Evolutionary conservation across 257 asterid genomes (phyloP).

Genomic region (Lycium barbarum): DNA sequence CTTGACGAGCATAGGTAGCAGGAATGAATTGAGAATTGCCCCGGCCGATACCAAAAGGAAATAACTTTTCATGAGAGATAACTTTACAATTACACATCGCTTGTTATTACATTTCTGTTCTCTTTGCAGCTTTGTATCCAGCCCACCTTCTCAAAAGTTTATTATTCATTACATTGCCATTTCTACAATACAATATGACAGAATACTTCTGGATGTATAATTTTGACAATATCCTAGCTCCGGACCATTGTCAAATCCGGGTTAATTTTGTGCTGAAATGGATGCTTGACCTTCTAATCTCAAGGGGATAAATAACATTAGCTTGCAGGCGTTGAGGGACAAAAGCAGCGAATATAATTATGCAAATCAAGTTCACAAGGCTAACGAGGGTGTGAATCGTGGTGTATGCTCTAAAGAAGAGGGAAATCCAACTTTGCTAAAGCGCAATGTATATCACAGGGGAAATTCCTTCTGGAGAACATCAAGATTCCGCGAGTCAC

Average conservation of each 20-base stretch:
- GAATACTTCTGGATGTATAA: background rate
- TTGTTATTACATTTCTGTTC: background rate
- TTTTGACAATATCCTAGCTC: background rate
- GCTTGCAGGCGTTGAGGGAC: constrained; percentile 15
- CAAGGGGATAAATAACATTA: constrained; percentile 7
- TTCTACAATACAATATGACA: constrained; percentile 8
- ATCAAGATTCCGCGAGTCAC: constrained; percentile 91
- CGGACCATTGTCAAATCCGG: background rate
- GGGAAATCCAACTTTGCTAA: background rate
- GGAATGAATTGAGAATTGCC: background rate
- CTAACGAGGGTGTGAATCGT: constrained; percentile 6
- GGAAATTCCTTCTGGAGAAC: constrained; percentile 94
- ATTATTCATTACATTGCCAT: background rate
- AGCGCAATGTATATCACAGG: constrained; percentile 46
- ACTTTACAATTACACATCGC: background rate
- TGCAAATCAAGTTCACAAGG: constrained; percentile 18
- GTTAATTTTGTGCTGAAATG: background rate
- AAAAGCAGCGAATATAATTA: background rate
- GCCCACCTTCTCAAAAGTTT: background rate
- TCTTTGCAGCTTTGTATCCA: constrained; percentile 18
- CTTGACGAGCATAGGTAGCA: too few relatives aligned
- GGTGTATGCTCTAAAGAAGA: background rate
- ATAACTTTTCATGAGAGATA: background rate
- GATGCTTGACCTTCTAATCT: constrained; percentile 8
- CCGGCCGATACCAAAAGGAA: background rate